Conservation (phyloP, 768 basidiomycete species). For the Serendipita indica region DNA sequence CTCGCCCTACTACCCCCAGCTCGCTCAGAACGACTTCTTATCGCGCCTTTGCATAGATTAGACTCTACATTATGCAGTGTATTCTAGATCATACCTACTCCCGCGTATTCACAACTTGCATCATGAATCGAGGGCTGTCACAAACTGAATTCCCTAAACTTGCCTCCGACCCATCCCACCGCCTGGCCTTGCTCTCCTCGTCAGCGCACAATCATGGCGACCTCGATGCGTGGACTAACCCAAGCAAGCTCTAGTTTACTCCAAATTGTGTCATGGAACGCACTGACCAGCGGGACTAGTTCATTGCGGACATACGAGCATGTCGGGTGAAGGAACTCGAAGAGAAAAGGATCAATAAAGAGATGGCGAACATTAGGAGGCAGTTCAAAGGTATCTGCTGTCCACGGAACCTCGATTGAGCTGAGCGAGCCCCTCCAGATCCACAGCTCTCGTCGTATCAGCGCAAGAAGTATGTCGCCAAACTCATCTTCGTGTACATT, state of each 20-base stretch:
- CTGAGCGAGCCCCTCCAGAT: background rate
- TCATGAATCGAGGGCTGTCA: no score
- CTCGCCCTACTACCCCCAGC: background rate
- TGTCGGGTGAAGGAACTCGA: conserved; percentile 92
- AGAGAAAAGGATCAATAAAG: conserved; percentile 98
- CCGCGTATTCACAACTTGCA: background rate
- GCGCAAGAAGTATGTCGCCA: conserved; percentile 96
- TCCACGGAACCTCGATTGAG: conserved; percentile 5
- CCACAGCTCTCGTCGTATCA: conserved; percentile 35
- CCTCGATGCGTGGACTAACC: conserved; percentile 82
- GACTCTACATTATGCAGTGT: background rate
- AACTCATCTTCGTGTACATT: conserved; percentile 98
- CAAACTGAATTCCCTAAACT: no score
- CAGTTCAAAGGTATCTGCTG: conserved; percentile 74
- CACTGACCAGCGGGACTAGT: conserved; percentile 33
- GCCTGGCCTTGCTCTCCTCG: background rate
- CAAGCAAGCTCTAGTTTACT: conserved; percentile 41
- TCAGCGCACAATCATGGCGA: conserved; percentile 44
- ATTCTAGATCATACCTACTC: background rate
- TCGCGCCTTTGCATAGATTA: conserved; percentile 1
- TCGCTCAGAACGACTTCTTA: background rate
- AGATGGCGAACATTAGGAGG: conserved; percentile 99
- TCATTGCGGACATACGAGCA: conserved; percentile 97
- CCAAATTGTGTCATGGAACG: background rate
- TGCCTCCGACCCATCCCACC: conserved; percentile 3